These are phyloP conservation scores for Gossypium raimondii DNA, from an alignment of 345 rosid genomes.

Conservation along the genomic window DNA sequence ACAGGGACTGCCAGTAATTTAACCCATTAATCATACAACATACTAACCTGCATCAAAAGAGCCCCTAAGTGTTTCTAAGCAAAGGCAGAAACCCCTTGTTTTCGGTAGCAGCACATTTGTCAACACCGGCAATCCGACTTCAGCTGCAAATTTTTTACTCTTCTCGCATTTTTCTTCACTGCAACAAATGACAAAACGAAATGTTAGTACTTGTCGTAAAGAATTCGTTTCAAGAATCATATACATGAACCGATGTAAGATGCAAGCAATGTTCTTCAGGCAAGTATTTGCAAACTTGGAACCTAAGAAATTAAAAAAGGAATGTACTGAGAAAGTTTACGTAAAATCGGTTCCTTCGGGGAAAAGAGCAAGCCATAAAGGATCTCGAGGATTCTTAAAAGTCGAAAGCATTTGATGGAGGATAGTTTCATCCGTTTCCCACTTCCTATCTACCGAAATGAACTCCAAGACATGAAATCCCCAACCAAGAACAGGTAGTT, in stretches of 20 bases:
- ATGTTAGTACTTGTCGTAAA: neutral
- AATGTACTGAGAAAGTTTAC: slow-evolving; percentile 29
- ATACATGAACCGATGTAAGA: neutral
- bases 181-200: slow-evolving; percentile 26
- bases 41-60: slow-evolving; percentile 69
- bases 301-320: slow-evolving; percentile 6
- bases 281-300: neutral
- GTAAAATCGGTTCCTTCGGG: slow-evolving; percentile 92
- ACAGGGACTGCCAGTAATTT: too few relatives aligned
- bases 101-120: slow-evolving; percentile 71
- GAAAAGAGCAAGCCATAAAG: slow-evolving; percentile 84
- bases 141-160: slow-evolving; percentile 64
- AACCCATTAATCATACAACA: neutral
- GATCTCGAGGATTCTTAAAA: slow-evolving; percentile 61
- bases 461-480: slow-evolving; percentile 83
- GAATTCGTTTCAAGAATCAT: neutral
- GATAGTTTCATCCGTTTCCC: slow-evolving; percentile 67
- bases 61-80: slow-evolving; percentile 56
- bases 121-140: slow-evolving; percentile 66
- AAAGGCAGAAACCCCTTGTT: slow-evolving; percentile 60
- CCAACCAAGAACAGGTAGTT: slow-evolving; percentile 74
- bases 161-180: slow-evolving; percentile 65
- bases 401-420: slow-evolving; percentile 54
- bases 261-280: neutral
- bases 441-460: slow-evolving; percentile 81